These are phyloP conservation scores for Venturia asperata DNA, from an alignment of 2,329 filamentous ascomycete species.

Conservation along the genomic window DNA sequence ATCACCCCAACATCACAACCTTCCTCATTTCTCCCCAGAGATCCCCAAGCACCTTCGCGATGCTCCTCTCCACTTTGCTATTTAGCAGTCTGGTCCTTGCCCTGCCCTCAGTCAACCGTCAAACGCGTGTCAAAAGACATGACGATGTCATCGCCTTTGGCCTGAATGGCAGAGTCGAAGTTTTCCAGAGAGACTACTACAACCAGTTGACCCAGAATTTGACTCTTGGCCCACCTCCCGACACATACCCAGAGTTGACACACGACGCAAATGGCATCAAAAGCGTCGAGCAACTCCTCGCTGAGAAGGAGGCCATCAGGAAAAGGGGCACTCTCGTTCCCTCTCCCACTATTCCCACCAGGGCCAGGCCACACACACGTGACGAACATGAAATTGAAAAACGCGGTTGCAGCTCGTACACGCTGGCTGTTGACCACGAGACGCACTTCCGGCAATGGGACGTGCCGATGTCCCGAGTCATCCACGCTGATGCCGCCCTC, in stretches of 20 bases:
- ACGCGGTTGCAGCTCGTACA: background rate
- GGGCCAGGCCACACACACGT: background rate
- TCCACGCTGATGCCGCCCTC: slow-evolving; percentile 1
- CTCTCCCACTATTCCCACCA: background rate
- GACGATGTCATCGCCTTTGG: slow-evolving; percentile 4
- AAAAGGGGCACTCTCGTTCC: background rate
- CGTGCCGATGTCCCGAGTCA: slow-evolving; percentile 8
- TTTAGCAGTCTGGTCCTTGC: background rate
- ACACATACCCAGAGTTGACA: background rate
- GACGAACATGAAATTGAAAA: background rate
- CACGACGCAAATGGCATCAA: slow-evolving; percentile 4
- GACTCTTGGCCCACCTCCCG: background rate
- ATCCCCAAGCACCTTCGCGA: background rate
- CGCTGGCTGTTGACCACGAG: background rate
- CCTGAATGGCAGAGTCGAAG: background rate
- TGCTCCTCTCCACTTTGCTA: background rate
- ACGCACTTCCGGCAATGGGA: background rate
- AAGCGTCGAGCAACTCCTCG: background rate
- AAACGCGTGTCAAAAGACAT: background rate
- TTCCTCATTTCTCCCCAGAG: background rate
- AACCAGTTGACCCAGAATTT: background rate
- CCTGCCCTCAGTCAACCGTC: background rate
- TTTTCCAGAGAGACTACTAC: slow-evolving; percentile 5
- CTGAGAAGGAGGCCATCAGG: background rate
- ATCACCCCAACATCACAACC: background rate